Percentiles rank a stretch among this genome's conserved stretches.
These are phyloP conservation scores for Tricholoma hemisulphureum DNA, from an alignment of 768 basidiomycete genomes.

Conservation along the genomic window DNA sequence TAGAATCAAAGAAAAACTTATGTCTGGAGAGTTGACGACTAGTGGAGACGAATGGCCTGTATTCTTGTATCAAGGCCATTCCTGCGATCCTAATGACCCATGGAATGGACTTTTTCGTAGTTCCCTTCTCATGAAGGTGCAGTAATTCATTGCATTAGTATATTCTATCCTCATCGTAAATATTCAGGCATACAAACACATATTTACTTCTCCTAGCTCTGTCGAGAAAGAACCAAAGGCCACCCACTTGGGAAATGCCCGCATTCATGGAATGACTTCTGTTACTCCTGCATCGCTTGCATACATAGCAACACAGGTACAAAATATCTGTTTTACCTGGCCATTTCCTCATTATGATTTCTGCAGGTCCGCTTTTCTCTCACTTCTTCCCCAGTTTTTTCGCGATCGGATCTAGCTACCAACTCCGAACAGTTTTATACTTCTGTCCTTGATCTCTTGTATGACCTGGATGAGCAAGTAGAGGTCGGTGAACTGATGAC, in stretches of 20 bases:
- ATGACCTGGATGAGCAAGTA: conserved; percentile 16
- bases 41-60: background rate
- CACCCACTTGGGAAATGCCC: background rate
- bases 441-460: conserved; percentile 14
- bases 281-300: background rate
- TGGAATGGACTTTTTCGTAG: background rate
- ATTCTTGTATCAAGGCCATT: background rate
- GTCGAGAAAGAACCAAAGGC: conserved; percentile 1
- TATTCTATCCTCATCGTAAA: background rate
- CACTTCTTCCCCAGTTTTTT: conserved; percentile 21
- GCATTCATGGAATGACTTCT: background rate
- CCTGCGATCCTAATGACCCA: background rate
- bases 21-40: background rate
- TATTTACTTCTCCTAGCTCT: conserved; percentile 6
- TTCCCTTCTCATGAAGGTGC: background rate
- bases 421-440: conserved; percentile 22
- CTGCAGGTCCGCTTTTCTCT: conserved; percentile 19
- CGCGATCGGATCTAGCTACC: conserved; percentile 16
- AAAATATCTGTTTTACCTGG: background rate
- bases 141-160: background rate
- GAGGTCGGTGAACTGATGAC: conserved; percentile 12
- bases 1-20: background rate
- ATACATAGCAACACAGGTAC: background rate
- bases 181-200: conserved; percentile 6
- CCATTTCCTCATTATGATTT: too few relatives aligned